A percentile compares a stretch with the other conserved stretches of the same genome.
Evolutionary conservation across 2,329 filamentous ascomycete genomes (phyloP).

Genomic region (Claviceps sp.): DNA sequence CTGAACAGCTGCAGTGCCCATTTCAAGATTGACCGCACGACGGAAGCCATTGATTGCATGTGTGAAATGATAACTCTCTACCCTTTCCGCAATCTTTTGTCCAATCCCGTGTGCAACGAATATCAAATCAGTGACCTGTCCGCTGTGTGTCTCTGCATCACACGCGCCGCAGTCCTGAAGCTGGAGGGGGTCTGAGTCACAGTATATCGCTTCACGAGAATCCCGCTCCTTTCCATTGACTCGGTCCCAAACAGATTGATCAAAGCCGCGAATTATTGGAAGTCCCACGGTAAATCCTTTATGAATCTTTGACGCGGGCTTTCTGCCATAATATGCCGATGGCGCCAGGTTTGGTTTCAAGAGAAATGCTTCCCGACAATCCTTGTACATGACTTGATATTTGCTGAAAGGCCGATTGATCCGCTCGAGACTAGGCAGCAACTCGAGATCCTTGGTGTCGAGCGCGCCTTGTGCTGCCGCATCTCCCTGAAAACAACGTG

Average conservation of each 20-base stretch:
- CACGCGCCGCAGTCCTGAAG: slow-evolving; percentile 40
- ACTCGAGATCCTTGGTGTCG: slow-evolving; percentile 18
- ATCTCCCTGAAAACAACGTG: slow-evolving; percentile 45
- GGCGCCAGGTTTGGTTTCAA: slow-evolving; percentile 76
- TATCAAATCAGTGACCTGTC: slow-evolving; percentile 72
- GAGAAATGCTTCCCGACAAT: slow-evolving; percentile 55
- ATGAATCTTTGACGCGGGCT: slow-evolving; percentile 70
- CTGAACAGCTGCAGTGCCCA: slow-evolving; percentile 61
- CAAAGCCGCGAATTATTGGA: slow-evolving; percentile 80
- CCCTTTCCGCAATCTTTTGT: slow-evolving; percentile 85
- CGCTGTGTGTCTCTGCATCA: slow-evolving; percentile 46
- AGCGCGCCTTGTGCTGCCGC: slow-evolving; percentile 41
- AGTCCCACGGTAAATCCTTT: slow-evolving; percentile 75
- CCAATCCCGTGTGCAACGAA: slow-evolving; percentile 92
- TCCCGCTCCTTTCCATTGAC: slow-evolving; percentile 33
- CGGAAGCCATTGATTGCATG: slow-evolving; percentile 89
- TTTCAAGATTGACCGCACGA: slow-evolving; percentile 72
- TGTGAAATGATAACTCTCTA: slow-evolving; percentile 95
- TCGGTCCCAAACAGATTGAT: slow-evolving; percentile 62
- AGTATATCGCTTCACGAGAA: background rate
- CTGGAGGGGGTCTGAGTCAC: slow-evolving; percentile 15
- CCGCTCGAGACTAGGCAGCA: slow-evolving; percentile 26
- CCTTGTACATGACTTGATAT: slow-evolving; percentile 78
- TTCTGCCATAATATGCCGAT: slow-evolving; percentile 71
- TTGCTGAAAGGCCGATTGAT: slow-evolving; percentile 50